Evolutionary conservation across 306 rosid species (phyloP).

Genomic region (Rosa chinensis): DNA sequence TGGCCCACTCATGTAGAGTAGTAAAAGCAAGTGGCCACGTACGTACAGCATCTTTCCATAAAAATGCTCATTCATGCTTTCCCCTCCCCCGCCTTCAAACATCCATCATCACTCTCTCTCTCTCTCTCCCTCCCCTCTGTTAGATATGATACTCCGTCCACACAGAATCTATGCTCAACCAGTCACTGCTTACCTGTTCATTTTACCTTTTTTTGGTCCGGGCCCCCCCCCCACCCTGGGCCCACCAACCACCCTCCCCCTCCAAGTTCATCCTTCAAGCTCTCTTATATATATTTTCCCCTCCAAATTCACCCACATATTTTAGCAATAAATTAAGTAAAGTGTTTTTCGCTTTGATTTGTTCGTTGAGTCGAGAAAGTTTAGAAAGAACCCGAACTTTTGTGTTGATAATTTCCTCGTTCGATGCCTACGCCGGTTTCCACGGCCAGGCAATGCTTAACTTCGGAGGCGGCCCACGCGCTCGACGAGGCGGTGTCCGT

Average conservation of each 20-base stretch:
- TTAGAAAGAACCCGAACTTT: background rate
- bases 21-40: conserved; percentile 56
- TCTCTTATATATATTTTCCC: background rate
- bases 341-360: background rate
- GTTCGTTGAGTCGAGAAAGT: background rate
- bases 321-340: background rate
- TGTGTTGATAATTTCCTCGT: background rate
- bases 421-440: conserved; percentile 87
- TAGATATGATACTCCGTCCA: background rate
- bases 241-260: background rate
- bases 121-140: background rate
- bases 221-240: background rate
- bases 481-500: conserved; percentile 91
- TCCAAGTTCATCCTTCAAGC: background rate
- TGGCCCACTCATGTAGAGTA: conserved; percentile 39
- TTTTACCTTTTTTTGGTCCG: conserved; percentile 1
- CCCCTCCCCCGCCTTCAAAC: background rate
- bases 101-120: background rate
- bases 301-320: no score
- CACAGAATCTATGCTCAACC: conserved; percentile 38
- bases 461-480: conserved; percentile 69
- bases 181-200: conserved; percentile 10
- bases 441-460: conserved; percentile 88
- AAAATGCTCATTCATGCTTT: background rate
- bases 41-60: conserved; percentile 49